Base-by-base conservation (phyloP, 2,329 filamentous ascomycete genomes). In the Trichoderma aggressivum region DNA sequence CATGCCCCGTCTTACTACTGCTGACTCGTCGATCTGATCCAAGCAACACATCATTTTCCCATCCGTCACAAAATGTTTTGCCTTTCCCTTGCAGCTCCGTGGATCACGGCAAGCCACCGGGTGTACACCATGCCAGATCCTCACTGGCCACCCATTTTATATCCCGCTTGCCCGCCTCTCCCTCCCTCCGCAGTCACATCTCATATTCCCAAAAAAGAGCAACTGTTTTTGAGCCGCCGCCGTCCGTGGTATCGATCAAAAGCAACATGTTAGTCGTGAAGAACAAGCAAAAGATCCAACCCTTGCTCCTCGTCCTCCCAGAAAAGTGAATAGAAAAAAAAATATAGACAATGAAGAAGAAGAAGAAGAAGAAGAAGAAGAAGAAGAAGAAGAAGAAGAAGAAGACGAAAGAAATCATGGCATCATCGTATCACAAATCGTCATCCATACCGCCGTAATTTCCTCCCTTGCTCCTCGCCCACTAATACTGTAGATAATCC, bases 401-500 rank as follows among this genome's bases (percentile, higher is more conserved):
- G 3, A n/a, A 28, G n/a, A n/a, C n/a, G n/a, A n/a, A n/a, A n/a
- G n/a, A 11, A 43, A 21, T 61, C 56, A 61, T 53, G 24, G 12
- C 39, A n/a, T 53, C 39, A 5, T 36, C 66, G 39, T 16, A 53
- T 53, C 14, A 28, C 39, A 36, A 36, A 30, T 30, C n/a, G 7
- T 21, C 28, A 28, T 7, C n/a, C 28, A 24, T 16, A 24, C 18
- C 28, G 16, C 26, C 30, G 10, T 61, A 36, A 21, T 26, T 26
- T 14, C 26, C 30, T 2, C 10, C 30, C 14, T 39, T 7, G 3
- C 11, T 39, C 36, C 11, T 24, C 30, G 18, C 18, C 32, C 18
- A 36, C 55, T 58, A 66, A 43, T 66, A 66, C 18, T 66, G 63
- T 1, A 66, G 86, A 75, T 91, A 93, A 62, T 92, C 91, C 1